A percentile compares a stretch with the other conserved stretches of the same genome.
phyloP scores from a whole-genome alignment of 176 grass and related monocot species.

The Pontederia paniculata region DNA sequence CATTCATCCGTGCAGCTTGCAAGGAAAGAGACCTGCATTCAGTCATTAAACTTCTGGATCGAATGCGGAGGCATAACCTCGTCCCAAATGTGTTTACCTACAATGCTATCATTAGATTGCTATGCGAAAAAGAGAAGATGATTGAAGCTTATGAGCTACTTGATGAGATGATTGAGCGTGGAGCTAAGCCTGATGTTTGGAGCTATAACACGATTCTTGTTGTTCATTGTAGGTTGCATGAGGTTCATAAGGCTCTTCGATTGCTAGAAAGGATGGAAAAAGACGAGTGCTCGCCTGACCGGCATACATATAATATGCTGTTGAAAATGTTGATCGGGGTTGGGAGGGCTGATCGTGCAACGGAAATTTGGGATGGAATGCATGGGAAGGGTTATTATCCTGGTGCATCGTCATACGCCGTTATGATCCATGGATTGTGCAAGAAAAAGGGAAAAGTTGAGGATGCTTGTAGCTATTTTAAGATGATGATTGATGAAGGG shows the following conservation, averaged over 20 bases:
- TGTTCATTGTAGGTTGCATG: slow-evolving; percentile 65
- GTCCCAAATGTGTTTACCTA: slow-evolving; percentile 77
- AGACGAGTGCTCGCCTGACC: slow-evolving; percentile 39
- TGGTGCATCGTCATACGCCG: slow-evolving; percentile 50
- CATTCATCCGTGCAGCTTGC: slow-evolving; percentile 46
- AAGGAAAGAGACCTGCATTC: slow-evolving; percentile 38
- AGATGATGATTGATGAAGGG: slow-evolving; percentile 92
- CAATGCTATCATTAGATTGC: slow-evolving; percentile 50
- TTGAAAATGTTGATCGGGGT: slow-evolving; percentile 62
- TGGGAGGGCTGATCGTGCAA: slow-evolving; percentile 51
- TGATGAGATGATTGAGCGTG: slow-evolving; percentile 40
- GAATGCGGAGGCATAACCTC: slow-evolving; percentile 35
- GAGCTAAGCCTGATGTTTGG: slow-evolving; percentile 62
- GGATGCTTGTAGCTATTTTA: slow-evolving; percentile 69
- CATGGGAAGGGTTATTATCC: slow-evolving; percentile 58
- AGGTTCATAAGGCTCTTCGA: slow-evolving; percentile 59
- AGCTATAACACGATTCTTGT: slow-evolving; percentile 65
- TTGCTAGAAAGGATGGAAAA: slow-evolving; percentile 72
- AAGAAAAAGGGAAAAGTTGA: slow-evolving; percentile 67
- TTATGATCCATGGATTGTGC: slow-evolving; percentile 78
- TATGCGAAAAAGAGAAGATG: slow-evolving; percentile 54
- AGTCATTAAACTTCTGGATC: slow-evolving; percentile 52
- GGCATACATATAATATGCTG: slow-evolving; percentile 76
- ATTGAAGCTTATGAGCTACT: slow-evolving; percentile 76
- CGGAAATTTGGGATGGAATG: slow-evolving; percentile 90